Conservation (phyloP, 1,139 yeast species). For the Pneumocystis murina region DNA sequence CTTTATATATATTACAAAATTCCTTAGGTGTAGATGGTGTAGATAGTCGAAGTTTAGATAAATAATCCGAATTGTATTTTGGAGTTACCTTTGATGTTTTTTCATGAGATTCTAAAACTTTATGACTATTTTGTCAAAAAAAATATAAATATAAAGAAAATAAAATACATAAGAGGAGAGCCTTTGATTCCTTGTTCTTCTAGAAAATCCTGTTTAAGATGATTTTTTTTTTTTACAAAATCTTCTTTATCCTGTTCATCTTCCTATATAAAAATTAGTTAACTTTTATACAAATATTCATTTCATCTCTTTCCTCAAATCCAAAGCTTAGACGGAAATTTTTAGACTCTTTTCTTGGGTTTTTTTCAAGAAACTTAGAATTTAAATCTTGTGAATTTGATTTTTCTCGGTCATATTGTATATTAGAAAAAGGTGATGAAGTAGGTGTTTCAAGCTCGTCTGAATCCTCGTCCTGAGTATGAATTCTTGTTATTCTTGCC, state of each 20-base stretch:
- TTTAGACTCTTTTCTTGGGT: background rate
- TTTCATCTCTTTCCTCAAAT: background rate
- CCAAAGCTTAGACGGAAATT: background rate
- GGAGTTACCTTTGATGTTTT: background rate
- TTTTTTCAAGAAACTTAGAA: background rate
- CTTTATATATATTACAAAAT: background rate
- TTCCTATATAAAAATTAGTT: background rate
- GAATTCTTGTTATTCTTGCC: background rate
- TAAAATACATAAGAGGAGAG: background rate
- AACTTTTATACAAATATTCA: background rate
- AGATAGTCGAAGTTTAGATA: background rate
- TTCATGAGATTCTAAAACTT: background rate
- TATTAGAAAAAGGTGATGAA: conserved; percentile 14
- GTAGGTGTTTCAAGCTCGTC: conserved; percentile 13
- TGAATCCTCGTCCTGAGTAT: conserved; percentile 3
- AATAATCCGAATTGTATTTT: background rate
- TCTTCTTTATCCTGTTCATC: background rate
- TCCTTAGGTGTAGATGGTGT: background rate
- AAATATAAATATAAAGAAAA: background rate
- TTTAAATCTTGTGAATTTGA: conserved; percentile 28
- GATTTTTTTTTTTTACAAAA: background rate
- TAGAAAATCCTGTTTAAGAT: background rate
- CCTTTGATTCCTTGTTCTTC: background rate
- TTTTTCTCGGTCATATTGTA: background rate
- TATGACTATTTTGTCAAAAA: background rate